These are phyloP conservation scores for Rhodotorula babjevae DNA, from an alignment of 768 basidiomycete species.

Conservation along the genomic window DNA sequence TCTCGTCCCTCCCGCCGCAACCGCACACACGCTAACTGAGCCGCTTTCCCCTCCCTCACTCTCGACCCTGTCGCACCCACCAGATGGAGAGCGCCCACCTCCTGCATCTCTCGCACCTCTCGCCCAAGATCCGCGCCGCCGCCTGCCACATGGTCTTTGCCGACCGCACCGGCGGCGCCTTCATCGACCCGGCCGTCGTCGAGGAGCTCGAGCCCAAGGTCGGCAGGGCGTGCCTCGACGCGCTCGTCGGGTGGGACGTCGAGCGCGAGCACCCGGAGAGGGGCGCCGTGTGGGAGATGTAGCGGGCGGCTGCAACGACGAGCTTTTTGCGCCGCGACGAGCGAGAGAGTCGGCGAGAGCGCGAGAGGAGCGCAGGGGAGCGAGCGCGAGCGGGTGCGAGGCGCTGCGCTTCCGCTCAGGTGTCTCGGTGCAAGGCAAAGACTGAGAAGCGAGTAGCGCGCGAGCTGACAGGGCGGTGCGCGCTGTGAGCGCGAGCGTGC, in stretches of 20 bases:
- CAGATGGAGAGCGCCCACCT: slow-evolving; percentile 89
- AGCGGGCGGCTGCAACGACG: background rate
- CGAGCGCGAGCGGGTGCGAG: no score
- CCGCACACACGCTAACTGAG: no score
- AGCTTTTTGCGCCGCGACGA: no score
- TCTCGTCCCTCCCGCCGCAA: no score
- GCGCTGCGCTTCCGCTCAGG: no score
- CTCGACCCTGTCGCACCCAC: background rate
- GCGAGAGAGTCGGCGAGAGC: no score
- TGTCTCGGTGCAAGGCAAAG: no score
- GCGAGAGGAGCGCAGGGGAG: no score
- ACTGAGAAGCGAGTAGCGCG: no score
- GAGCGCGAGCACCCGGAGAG: slow-evolving; percentile 14
- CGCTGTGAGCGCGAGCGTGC: no score
- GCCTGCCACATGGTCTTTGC: slow-evolving; percentile 78
- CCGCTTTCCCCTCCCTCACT: no score
- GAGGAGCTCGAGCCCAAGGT: slow-evolving; percentile 59
- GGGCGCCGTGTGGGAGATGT: background rate
- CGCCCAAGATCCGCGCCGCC: slow-evolving; percentile 60
- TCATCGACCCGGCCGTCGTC: slow-evolving; percentile 68
- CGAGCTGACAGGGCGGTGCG: no score
- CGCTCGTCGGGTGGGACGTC: slow-evolving; percentile 33
- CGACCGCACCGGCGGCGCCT: slow-evolving; percentile 58
- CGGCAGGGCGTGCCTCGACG: slow-evolving; percentile 41
- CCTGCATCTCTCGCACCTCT: slow-evolving; percentile 65